These are phyloP conservation scores for Fusarium gaditjirri DNA, from an alignment of 2,329 filamentous ascomycete genomes.

Conservation along the genomic window DNA sequence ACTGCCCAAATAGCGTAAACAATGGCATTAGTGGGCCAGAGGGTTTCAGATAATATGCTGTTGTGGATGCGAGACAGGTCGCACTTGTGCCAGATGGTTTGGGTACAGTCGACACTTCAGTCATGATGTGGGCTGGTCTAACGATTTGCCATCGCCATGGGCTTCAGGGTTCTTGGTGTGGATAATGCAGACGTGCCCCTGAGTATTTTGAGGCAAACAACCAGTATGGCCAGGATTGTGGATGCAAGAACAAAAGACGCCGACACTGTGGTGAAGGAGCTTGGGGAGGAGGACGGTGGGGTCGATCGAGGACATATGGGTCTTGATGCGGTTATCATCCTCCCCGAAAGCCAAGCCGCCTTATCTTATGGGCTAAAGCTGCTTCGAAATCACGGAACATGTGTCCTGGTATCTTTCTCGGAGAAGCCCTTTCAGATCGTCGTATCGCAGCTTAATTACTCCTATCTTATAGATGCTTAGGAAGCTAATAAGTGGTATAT, in stretches of 20 bases:
- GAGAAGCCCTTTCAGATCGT: neutral
- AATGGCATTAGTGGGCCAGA: no score
- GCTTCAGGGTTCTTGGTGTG: neutral
- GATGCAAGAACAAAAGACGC: neutral
- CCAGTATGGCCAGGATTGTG: neutral
- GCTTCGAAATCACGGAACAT: neutral
- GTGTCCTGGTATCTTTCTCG: neutral
- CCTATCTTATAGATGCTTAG: neutral
- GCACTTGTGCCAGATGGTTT: neutral
- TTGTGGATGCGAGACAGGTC: neutral
- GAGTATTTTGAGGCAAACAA: neutral
- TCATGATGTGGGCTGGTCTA: neutral
- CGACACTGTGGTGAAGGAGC: neutral
- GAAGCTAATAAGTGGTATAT: slow-evolving; percentile 13
- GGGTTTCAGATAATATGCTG: neutral
- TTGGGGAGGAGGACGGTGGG: neutral
- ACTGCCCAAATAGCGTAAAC: no score
- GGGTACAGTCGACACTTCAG: neutral
- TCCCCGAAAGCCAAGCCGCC: neutral
- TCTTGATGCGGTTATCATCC: neutral
- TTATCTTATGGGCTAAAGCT: neutral
- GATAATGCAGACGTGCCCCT: neutral
- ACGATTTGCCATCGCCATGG: neutral
- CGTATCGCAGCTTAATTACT: neutral
- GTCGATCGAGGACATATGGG: neutral